Conservation (phyloP, 1,139 yeast genomes). For the Magnusiomyces magnusii region DNA sequence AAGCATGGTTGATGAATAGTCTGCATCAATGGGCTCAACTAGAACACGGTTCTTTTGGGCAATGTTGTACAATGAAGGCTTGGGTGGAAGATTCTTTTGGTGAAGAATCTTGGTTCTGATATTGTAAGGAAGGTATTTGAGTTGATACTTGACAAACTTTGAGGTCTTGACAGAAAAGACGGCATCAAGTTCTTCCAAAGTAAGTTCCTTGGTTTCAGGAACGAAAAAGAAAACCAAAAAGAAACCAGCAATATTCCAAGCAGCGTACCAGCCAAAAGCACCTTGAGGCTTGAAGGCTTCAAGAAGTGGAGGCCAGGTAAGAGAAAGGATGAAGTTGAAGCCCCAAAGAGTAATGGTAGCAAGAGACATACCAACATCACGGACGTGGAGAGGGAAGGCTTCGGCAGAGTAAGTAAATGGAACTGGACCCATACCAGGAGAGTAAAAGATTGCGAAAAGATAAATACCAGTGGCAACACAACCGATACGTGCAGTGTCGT, state of each 20-base stretch:
- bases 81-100: constrained; percentile 9
- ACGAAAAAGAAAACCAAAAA: constrained; percentile 42
- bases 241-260: constrained; percentile 70
- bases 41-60: no score
- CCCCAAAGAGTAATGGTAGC: constrained; percentile 87
- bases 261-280: constrained; percentile 86
- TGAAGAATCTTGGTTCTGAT: constrained; percentile 13
- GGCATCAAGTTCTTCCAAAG: constrained; percentile 52
- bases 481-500: constrained; percentile 50
- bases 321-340: constrained; percentile 70
- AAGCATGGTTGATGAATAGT: no score
- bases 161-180: constrained; percentile 35
- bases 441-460: constrained; percentile 63
- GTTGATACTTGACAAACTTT: constrained; percentile 32
- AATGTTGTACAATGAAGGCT: constrained; percentile 7
- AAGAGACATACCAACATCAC: constrained; percentile 79
- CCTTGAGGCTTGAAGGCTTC: constrained; percentile 67
- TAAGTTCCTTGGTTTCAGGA: constrained; percentile 55
- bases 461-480: constrained; percentile 66
- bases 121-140: constrained; percentile 29
- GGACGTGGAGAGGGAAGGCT: constrained; percentile 74
- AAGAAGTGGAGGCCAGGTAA: constrained; percentile 73
- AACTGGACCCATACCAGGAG: constrained; percentile 86
- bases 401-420: constrained; percentile 89
- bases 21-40: no score